Percentiles rank a stretch among this genome's conserved stretches.
phyloP scores from a whole-genome alignment of 1,284 basidiomycete genomes.

The Fistulina hepatica region DNA sequence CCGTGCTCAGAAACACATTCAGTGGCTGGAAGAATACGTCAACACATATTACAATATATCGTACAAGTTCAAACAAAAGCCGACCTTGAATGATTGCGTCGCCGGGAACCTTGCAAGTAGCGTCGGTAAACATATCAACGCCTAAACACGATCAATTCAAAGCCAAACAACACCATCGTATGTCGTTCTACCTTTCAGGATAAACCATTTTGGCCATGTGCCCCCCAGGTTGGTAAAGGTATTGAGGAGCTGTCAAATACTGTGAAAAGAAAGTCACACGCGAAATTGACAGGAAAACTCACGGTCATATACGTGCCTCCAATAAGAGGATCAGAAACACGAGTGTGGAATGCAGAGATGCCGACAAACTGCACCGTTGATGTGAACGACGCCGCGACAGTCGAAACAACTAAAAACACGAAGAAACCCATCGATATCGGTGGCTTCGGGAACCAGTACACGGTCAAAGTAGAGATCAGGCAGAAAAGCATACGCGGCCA shows the following conservation, averaged over 20 bases:
- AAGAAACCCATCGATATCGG: slow-evolving; percentile 78
- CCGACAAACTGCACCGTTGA: slow-evolving; percentile 97
- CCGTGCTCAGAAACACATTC: slow-evolving; percentile 91
- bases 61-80: slow-evolving; percentile 2
- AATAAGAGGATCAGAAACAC: slow-evolving; percentile 93
- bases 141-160: slow-evolving; percentile 29
- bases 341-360: slow-evolving; percentile 96
- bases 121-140: slow-evolving; percentile 79
- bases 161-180: slow-evolving; percentile 1
- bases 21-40: slow-evolving; percentile 33
- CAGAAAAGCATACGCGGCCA: slow-evolving; percentile 78
- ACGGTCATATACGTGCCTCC: slow-evolving; percentile 99
- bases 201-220: slow-evolving; percentile 94
- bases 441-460: slow-evolving; percentile 75
- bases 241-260: slow-evolving; percentile 63
- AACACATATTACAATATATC: slow-evolving; percentile 7
- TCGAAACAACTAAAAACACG: slow-evolving; percentile 66
- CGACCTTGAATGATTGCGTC: slow-evolving; percentile 54
- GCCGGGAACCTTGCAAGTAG: slow-evolving; percentile 68
- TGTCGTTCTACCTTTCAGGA: slow-evolving; percentile 66
- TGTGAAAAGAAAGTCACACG: slow-evolving; percentile 3
- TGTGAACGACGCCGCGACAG: slow-evolving; percentile 78
- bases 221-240: slow-evolving; percentile 97
- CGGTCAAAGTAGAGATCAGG: slow-evolving; percentile 66
- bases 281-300: slow-evolving; percentile 19